Conservation (phyloP, 768 basidiomycete genomes). For the Lactarius psammicola region DNA sequence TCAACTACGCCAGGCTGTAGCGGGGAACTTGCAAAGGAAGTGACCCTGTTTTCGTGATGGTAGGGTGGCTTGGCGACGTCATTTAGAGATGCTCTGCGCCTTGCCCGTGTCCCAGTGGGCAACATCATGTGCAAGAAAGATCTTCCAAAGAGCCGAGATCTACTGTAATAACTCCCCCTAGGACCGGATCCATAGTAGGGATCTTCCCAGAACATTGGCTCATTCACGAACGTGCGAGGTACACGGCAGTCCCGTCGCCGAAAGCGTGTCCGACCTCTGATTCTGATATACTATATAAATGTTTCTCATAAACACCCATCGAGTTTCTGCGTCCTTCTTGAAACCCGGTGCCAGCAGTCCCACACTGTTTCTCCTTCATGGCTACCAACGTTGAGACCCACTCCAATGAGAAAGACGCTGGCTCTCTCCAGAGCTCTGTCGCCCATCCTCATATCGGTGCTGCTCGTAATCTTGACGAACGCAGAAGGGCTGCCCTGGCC, state of each 20-base stretch:
- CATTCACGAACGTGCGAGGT: constrained; percentile 24
- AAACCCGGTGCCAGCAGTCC: background rate
- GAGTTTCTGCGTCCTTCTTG: background rate
- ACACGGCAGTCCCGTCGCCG: background rate
- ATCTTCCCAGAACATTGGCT: background rate
- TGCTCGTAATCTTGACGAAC: constrained; percentile 52
- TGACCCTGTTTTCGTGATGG: background rate
- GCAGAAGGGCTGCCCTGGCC: constrained; percentile 74
- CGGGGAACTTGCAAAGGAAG: background rate
- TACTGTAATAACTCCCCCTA: background rate
- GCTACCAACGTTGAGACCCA: constrained; percentile 1
- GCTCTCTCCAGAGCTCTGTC: constrained; percentile 10
- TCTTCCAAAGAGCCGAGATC: constrained; percentile 3
- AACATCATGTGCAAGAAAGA: background rate
- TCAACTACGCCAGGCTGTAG: background rate
- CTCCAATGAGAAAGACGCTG: constrained; percentile 15
- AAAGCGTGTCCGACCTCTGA: background rate
- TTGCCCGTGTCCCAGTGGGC: background rate
- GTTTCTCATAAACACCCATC: background rate
- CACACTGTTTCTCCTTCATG: constrained; percentile 2
- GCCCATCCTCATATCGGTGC: background rate
- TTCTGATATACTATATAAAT: constrained; percentile 14
- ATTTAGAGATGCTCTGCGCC: background rate
- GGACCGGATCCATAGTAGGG: background rate
- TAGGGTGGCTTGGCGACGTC: background rate